Percentiles rank a stretch among this genome's conserved stretches.
phyloP scores from a whole-genome alignment of 2,329 filamentous ascomycete species.

The Colletotrichum sp. region DNA sequence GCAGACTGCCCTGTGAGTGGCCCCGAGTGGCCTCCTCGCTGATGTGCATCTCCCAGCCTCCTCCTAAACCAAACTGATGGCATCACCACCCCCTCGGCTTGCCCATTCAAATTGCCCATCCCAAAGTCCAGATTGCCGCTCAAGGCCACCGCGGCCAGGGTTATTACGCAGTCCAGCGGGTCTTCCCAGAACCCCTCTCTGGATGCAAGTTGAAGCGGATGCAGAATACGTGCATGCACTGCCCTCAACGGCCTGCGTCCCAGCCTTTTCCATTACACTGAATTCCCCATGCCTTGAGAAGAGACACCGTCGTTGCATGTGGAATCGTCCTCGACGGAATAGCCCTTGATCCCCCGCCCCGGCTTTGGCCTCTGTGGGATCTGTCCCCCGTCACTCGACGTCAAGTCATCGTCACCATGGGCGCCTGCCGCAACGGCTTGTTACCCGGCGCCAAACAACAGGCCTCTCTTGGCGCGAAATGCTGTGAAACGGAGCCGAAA shows the following conservation, averaged over 20 bases:
- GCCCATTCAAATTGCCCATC: background rate
- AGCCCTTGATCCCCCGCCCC: background rate
- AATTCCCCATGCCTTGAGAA: background rate
- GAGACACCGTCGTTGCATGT: background rate
- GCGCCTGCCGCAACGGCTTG: background rate
- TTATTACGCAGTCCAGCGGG: background rate
- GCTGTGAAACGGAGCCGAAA: slow-evolving; percentile 10
- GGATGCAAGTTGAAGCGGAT: background rate
- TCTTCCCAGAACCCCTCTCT: background rate
- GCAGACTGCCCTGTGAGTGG: background rate
- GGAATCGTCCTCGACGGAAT: background rate
- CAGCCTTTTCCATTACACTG: slow-evolving; percentile 14
- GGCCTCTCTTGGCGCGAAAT: background rate
- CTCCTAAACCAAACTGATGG: slow-evolving; percentile 3
- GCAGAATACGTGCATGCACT: slow-evolving; percentile 9
- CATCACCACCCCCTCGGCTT: slow-evolving; percentile 11
- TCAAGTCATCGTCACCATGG: background rate
- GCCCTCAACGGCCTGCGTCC: background rate
- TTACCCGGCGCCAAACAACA: background rate
- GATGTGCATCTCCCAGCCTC: slow-evolving; percentile 9
- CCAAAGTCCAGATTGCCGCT: background rate
- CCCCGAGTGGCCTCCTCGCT: background rate
- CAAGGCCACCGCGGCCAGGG: background rate
- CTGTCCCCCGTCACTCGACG: background rate
- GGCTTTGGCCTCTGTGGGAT: background rate